Evolutionary conservation across 169 alveolate genomes (phyloP).

Genomic region (Haemoproteus tartakovskyi): DNA sequence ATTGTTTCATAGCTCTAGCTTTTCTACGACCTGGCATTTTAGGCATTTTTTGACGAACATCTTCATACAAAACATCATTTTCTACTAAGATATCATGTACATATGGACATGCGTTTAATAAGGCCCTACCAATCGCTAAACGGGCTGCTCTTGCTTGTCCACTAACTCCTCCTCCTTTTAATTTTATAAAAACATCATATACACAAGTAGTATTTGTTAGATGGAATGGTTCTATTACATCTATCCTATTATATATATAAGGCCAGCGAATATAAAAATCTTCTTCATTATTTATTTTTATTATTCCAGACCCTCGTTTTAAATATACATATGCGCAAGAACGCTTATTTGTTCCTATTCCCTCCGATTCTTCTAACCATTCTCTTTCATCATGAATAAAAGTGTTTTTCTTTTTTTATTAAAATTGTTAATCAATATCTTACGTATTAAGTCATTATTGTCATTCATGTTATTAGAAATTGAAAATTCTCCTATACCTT

Average conservation of each 20-base stretch:
- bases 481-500: background rate
- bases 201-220: slow-evolving; percentile 79
- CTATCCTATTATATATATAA: slow-evolving; percentile 81
- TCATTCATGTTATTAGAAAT: slow-evolving; percentile 1
- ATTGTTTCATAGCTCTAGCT: slow-evolving; percentile 80
- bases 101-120: slow-evolving; percentile 78
- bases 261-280: slow-evolving; percentile 85
- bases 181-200: slow-evolving; percentile 77
- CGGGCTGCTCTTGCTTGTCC: slow-evolving; percentile 85
- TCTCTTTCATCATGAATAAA: slow-evolving; percentile 73
- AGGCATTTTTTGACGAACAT: slow-evolving; percentile 82
- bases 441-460: no score
- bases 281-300: slow-evolving; percentile 77
- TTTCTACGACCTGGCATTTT: slow-evolving; percentile 86
- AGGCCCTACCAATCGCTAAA: slow-evolving; percentile 83
- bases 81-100: slow-evolving; percentile 70
- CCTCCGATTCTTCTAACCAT: slow-evolving; percentile 81
- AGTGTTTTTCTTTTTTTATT: slow-evolving; percentile 63
- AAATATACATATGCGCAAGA: slow-evolving; percentile 80
- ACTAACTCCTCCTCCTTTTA: slow-evolving; percentile 83
- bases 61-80: slow-evolving; percentile 79
- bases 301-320: slow-evolving; percentile 79
- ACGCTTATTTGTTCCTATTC: slow-evolving; percentile 81
- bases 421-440: slow-evolving; percentile 20
- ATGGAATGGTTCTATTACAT: slow-evolving; percentile 82